Evolutionary conservation across 805 yeast genomes (phyloP).

Genomic region (Metschnikowia sp.): DNA sequence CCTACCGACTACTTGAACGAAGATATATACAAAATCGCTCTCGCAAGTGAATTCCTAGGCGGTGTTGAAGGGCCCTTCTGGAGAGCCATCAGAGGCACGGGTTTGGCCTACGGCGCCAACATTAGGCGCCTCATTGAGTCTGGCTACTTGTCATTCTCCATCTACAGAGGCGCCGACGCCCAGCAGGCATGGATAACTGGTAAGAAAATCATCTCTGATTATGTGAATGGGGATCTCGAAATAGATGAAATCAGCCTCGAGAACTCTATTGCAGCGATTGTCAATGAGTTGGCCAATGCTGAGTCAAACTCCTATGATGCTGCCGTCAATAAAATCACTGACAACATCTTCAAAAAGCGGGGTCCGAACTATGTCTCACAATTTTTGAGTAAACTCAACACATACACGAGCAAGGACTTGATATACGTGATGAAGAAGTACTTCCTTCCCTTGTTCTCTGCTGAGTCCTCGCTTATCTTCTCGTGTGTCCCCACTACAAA

Average conservation of each 20-base stretch:
- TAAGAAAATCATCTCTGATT: slow-evolving; percentile 58
- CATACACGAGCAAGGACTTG: slow-evolving; percentile 53
- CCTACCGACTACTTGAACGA: slow-evolving; percentile 46
- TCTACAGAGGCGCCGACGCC: slow-evolving; percentile 84
- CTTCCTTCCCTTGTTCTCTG: slow-evolving; percentile 61
- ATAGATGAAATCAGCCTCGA: slow-evolving; percentile 61
- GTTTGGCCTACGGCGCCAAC: slow-evolving; percentile 84
- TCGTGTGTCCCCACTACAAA: slow-evolving; percentile 72
- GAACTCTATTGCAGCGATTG: slow-evolving; percentile 75
- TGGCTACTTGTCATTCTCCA: slow-evolving; percentile 61
- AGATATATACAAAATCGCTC: slow-evolving; percentile 66
- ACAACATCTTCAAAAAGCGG: slow-evolving; percentile 62
- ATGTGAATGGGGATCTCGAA: slow-evolving; percentile 48
- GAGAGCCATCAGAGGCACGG: slow-evolving; percentile 93
- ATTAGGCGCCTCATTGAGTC: slow-evolving; percentile 57
- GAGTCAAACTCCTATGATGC: slow-evolving; percentile 67
- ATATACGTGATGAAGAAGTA: slow-evolving; percentile 51
- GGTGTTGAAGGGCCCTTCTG: slow-evolving; percentile 96
- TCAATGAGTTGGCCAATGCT: slow-evolving; percentile 63
- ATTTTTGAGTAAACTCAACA: slow-evolving; percentile 51
- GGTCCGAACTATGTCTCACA: slow-evolving; percentile 61
- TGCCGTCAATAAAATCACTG: slow-evolving; percentile 62
- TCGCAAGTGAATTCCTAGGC: slow-evolving; percentile 73
- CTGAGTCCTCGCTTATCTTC: slow-evolving; percentile 56
- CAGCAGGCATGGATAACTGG: slow-evolving; percentile 62